Base-by-base conservation (phyloP, 2,329 filamentous ascomycete genomes). In the Epichloe gansuensis region DNA sequence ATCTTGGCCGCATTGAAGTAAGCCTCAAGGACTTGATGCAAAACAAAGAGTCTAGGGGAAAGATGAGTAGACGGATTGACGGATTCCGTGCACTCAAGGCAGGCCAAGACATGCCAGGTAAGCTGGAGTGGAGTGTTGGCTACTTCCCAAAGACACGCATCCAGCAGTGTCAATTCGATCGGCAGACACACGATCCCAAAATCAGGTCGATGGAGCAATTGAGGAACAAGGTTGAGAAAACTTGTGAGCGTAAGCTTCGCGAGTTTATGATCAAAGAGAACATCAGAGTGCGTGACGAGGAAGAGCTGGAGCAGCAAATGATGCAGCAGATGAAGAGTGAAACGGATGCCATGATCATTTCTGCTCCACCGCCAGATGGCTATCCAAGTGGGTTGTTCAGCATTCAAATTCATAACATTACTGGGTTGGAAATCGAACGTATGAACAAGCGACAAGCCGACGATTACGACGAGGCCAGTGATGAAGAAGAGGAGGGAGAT, bases 321-420 rank as follows among this genome's bases (percentile, higher is more conserved):
- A 68, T 72, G 2, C 83, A 86, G 62, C 83, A 88, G 60, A 75
- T 82, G 59, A 82, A 82, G 60, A 71, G 72, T 35, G 65, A 72
- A 43, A 74, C 80, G 60, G 80, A 86, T 58, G 71, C 79, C 31
- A 80, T 88, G 70, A 82, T 86, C 41, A 83, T 83, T 53, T 80
- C 81, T 0, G 78, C 83, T 5, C 82, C 83, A 2, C 85, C 86
- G 0, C 77, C 80, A 3, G 64, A 77, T 2, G 74, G 77, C 0
- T 82, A 78, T 53, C 78, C 78, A 0, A 83, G 79, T 21, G 86
- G 86, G 2, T 75, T 89, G 15, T 74, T 89, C 35, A 81, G 81
- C 56, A 74, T 88, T 44, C 82, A 86, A 54, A 81, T 88, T 50
- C 85, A 88, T 61, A 84, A 88, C 58, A 85, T 88, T 50, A 85